Conservation (phyloP, 2,329 filamentous ascomycete species). For the Sporothrix mexicana region DNA sequence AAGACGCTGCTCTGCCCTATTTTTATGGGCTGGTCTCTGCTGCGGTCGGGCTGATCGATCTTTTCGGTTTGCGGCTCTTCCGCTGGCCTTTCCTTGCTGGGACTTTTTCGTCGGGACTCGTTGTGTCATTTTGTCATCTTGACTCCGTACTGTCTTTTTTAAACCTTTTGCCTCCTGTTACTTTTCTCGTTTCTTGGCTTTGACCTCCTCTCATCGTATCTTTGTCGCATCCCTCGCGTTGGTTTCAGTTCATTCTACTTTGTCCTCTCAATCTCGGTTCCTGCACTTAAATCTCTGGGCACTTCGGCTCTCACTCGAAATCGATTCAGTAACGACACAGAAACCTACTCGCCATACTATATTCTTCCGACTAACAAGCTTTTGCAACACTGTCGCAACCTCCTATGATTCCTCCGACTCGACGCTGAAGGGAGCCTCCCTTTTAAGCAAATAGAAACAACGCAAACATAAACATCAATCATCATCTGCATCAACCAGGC, state of each 20-base stretch:
- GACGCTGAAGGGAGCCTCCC: not conserved
- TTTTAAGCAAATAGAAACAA: not conserved
- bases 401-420: not conserved
- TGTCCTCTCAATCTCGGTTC: not conserved
- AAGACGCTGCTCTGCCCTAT: conserved; percentile 15
- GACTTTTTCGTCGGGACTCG: not conserved
- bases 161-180: not conserved
- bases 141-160: not conserved
- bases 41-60: conserved; percentile 21
- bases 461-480: not conserved
- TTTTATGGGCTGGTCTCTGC: conserved; percentile 18
- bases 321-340: not conserved
- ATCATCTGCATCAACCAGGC: not conserved
- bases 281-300: not conserved
- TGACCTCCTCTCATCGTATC: not conserved
- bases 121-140: not conserved
- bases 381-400: not conserved
- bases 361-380: no score
- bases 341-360: not conserved
- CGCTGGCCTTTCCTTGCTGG: not conserved
- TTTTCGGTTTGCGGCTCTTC: conserved; percentile 25
- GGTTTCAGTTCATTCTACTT: not conserved
- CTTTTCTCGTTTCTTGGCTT: not conserved
- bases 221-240: conserved; percentile 13
- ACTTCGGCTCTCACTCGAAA: not conserved